Percentiles rank a stretch among this genome's conserved stretches.
These are phyloP conservation scores for Fusarium sp. DNA, from an alignment of 2,329 filamentous ascomycete genomes.

Conservation along the genomic window DNA sequence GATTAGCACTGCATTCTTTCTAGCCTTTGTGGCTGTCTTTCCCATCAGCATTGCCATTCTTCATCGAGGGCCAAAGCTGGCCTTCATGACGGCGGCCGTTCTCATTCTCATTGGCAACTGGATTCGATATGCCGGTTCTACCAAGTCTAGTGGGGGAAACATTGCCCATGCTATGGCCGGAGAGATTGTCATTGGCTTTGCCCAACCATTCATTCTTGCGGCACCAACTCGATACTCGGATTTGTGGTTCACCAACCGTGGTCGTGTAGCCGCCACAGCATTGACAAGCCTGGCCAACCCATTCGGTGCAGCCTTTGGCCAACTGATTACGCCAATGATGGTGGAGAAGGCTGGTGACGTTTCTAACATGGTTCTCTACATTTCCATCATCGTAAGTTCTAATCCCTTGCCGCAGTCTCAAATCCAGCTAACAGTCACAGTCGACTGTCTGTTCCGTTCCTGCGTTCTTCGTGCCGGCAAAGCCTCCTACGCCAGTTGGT, in stretches of 20 bases:
- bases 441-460: conserved; percentile 69
- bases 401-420: not conserved
- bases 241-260: conserved; percentile 89
- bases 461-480: conserved; percentile 81
- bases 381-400: conserved; percentile 78
- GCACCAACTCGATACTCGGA: conserved; percentile 93
- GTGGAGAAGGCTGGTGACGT: conserved; percentile 72
- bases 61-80: conserved; percentile 80
- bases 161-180: conserved; percentile 88
- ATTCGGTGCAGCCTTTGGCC: conserved; percentile 86
- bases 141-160: conserved; percentile 64
- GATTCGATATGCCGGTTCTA: conserved; percentile 82
- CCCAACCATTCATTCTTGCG: conserved; percentile 91
- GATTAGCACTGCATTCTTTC: conserved; percentile 88
- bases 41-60: conserved; percentile 81
- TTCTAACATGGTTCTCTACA: conserved; percentile 84
- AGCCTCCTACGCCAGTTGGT: conserved; percentile 80
- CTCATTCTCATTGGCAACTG: conserved; percentile 88
- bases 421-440: conserved; percentile 39
- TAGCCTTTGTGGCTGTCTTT: conserved; percentile 79
- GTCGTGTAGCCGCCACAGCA: conserved; percentile 88
- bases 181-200: conserved; percentile 87
- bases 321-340: conserved; percentile 86
- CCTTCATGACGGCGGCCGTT: conserved; percentile 77
- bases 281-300: conserved; percentile 88